Base-by-base conservation (phyloP, 116 monocot genomes). In the Cymodocea nodosa region DNA sequence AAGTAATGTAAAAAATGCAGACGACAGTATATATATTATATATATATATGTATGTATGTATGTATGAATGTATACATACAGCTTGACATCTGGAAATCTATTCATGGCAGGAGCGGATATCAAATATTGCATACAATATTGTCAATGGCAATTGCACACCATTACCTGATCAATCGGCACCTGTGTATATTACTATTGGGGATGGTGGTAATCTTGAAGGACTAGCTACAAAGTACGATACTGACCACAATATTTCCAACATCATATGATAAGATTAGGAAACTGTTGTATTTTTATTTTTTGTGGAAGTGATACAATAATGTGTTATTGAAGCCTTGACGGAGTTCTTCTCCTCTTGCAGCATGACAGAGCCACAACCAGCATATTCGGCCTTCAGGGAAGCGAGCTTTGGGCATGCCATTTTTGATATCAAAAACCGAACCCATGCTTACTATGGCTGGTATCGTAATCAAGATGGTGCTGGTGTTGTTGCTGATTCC, bases 131-230 rank as follows among this genome's bases (percentile, higher is more conserved):
- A 8, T 94, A 94, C 67, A 80, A 86, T 54, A 86, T 86, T 11
- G 70, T 78, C 15, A 89, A 94, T 39, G 79, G 68, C 4, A 60
- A 73, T 25, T 84, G 89, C 57, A 68, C 54, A 15, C 89, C 89
- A 2, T 59, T 77, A 3, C 44, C 39, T 0, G 70, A 94, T 64
- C 58, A 53, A 25, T 76, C 79, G 1, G 94, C 82, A n/a, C 89
- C 94, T 23, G 80, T 94, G 18, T 94, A 94, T 68, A 75, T 94
- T 58, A 93, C 89, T 9, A 89, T 89, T 34, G 89, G 89, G 3
- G 93, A 93, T 59, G 86, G 89, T 23, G 86, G 86, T 55, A 94
- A 94, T 58, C 13, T 84, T 0, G 94, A 94, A 69, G 93, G 94
- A 17, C 73, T 89, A 18, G 89, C 94, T 12, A 78, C 40, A 39